Percentiles rank a stretch among this genome's conserved stretches.
Conservation (phyloP, 2,329 filamentous ascomycete genomes). For the Apiospora saccharicola region DNA sequence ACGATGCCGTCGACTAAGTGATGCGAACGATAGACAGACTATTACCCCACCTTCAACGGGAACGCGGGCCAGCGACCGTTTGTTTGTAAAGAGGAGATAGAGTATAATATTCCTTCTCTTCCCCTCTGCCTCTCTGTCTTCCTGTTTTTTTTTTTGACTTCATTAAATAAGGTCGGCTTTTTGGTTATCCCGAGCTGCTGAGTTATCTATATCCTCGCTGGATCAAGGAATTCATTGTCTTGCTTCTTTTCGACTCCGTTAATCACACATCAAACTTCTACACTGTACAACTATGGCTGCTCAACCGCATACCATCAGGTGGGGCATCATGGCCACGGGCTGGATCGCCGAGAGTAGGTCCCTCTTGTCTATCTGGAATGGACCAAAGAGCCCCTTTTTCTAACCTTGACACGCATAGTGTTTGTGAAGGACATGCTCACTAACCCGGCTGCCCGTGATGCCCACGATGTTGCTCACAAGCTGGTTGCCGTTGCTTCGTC, state of each 20-base stretch:
- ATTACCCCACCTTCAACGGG: slow-evolving; percentile 15
- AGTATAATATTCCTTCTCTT: background rate
- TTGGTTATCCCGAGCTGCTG: background rate
- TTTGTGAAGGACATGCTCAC: slow-evolving; percentile 82
- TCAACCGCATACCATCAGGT: slow-evolving; percentile 48
- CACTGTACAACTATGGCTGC: slow-evolving; percentile 23
- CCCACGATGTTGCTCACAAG: slow-evolving; percentile 76
- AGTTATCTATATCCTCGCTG: background rate
- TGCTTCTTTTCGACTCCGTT: background rate
- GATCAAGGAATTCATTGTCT: background rate
- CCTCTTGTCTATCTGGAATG: background rate
- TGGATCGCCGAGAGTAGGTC: slow-evolving; percentile 64
- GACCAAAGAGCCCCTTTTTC: slow-evolving; percentile 24
- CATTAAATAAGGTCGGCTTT: background rate
- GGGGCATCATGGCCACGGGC: slow-evolving; percentile 69
- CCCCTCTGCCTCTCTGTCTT: background rate
- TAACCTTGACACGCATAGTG: slow-evolving; percentile 45
- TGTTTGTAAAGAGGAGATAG: slow-evolving; percentile 15
- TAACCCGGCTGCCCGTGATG: slow-evolving; percentile 73
- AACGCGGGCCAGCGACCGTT: slow-evolving; percentile 13
- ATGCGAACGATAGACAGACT: background rate
- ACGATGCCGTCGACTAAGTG: background rate
- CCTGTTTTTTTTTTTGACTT: no score
- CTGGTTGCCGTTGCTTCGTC: slow-evolving; percentile 84
- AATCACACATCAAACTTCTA: background rate